These are phyloP conservation scores for Rhodomyrtus psidioides DNA, from an alignment of 441 rosid species.

Conservation along the genomic window DNA sequence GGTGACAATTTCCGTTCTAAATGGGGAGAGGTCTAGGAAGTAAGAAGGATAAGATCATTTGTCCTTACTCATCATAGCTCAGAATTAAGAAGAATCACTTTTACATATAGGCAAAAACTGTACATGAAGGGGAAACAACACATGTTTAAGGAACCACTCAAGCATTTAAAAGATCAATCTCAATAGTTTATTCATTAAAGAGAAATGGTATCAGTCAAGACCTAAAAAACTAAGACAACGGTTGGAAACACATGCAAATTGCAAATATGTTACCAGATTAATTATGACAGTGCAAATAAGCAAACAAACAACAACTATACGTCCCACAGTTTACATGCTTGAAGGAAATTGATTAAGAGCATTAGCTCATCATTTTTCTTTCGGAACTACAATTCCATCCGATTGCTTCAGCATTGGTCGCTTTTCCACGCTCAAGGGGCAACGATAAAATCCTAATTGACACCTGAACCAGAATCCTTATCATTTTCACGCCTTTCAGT, in stretches of 20 bases:
- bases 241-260: not conserved
- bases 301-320: not conserved
- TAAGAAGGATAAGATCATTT: not conserved
- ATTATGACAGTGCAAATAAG: not conserved
- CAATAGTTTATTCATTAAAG: not conserved
- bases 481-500: not conserved
- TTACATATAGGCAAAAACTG: not conserved
- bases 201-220: not conserved
- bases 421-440: not conserved
- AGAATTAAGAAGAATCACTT: not conserved
- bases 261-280: not conserved
- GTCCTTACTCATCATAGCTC: not conserved
- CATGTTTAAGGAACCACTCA: not conserved
- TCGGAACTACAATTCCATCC: not conserved
- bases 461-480: not conserved
- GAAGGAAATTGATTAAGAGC: not conserved
- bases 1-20: rapidly evolving
- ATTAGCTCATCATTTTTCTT: not conserved
- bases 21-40: not conserved
- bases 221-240: not conserved
- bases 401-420: not conserved
- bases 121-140: not conserved
- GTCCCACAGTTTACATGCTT: not conserved
- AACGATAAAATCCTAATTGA: not conserved
- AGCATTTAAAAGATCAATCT: not conserved